Evolutionary conservation across 148 eudicot species (phyloP).

Genomic region (Heliosperma pusillum): DNA sequence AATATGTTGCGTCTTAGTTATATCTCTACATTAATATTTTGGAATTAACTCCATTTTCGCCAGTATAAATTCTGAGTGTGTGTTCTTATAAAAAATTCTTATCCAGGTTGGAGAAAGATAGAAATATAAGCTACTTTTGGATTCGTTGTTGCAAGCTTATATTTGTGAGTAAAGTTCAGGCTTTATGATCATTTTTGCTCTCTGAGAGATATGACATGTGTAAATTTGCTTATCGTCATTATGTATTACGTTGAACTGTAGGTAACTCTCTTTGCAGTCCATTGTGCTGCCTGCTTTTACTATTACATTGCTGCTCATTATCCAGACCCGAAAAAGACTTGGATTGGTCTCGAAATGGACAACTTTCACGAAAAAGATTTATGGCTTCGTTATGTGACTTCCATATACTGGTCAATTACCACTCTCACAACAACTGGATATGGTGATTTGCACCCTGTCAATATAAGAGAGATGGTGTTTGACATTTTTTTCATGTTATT

Average conservation of each 20-base stretch:
- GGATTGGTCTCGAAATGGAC: conserved; percentile 41
- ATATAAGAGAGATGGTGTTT: conserved; percentile 61
- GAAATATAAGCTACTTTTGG: conserved; percentile 51
- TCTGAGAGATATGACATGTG: not conserved
- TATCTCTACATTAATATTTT: not conserved
- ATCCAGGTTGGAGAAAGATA: conserved; percentile 72
- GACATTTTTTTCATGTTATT: conserved; percentile 63
- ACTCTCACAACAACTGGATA: conserved; percentile 74
- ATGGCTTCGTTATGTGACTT: conserved; percentile 46
- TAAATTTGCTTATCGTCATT: not conserved
- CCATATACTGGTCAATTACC: conserved; percentile 78
- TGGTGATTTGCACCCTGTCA: conserved; percentile 80
- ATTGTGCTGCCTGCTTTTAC: conserved; percentile 65
- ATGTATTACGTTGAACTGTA: conserved; percentile 21
- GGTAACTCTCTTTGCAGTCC: conserved; percentile 80
- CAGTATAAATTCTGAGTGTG: not conserved
- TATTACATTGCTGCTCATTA: conserved; percentile 51
- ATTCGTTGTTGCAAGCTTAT: conserved; percentile 62
- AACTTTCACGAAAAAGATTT: conserved; percentile 31
- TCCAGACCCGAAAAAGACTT: conserved; percentile 45
- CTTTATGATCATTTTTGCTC: not conserved
- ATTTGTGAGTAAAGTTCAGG: conserved; percentile 48
- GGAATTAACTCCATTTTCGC: not conserved
- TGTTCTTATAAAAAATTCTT: not conserved
- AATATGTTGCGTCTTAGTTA: too few relatives aligned